Conservation (phyloP, 2,329 filamentous ascomycete species). For the Ascochyta fabae region DNA sequence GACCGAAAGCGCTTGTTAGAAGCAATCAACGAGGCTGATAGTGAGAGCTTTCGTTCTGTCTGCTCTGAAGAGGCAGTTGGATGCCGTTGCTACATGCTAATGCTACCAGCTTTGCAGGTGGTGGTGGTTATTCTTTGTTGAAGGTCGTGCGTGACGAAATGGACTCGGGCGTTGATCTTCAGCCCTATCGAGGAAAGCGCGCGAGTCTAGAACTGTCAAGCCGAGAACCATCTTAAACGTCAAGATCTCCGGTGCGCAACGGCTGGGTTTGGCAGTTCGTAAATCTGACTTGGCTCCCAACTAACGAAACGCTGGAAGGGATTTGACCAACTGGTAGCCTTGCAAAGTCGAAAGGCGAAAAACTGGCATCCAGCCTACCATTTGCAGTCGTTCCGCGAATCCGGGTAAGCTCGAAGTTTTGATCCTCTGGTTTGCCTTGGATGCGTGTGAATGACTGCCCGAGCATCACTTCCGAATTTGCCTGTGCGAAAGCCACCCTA, state of each 20-base stretch:
- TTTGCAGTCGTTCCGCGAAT: neutral
- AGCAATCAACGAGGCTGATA: no score
- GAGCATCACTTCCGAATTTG: constrained; percentile 6
- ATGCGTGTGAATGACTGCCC: constrained; percentile 5
- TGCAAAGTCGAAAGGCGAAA: neutral
- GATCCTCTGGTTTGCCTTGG: neutral
- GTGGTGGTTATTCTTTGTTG: neutral
- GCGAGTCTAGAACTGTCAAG: constrained; percentile 7
- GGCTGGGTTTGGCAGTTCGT: neutral
- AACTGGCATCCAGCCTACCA: neutral
- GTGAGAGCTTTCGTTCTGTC: no score
- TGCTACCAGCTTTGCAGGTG: neutral
- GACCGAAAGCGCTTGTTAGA: no score
- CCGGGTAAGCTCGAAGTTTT: neutral
- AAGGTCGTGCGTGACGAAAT: constrained; percentile 3
- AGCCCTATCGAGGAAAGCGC: constrained; percentile 13
- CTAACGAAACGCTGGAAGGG: neutral
- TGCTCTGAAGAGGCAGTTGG: neutral
- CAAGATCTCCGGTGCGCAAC: constrained; percentile 13
- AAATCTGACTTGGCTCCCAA: neutral
- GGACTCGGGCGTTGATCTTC: neutral
- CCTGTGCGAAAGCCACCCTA: neutral
- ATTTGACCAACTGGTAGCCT: neutral
- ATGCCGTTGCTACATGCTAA: neutral
- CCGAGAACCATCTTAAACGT: constrained; percentile 14